Evolutionary conservation across 1,139 yeast genomes (phyloP), one percentile per base, ranked within the genome.

Genomic region (Nakaseomyces delphensis): DNA sequence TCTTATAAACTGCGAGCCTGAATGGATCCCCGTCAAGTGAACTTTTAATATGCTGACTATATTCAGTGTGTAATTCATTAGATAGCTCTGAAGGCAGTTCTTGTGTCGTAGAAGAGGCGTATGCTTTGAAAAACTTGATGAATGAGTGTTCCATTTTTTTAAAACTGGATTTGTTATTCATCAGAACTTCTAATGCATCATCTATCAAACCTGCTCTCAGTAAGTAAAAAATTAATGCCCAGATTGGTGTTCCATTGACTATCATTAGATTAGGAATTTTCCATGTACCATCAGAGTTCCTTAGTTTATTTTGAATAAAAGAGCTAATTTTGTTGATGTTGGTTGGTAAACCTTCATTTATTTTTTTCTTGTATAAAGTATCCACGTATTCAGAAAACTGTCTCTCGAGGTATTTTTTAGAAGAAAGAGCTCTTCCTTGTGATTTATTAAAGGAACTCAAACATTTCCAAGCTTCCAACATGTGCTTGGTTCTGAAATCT

Each of bases 141-240:
- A 93, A 91, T 24, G 87, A 77, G 44, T 83, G 79, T 55, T 91
- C 97, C 42, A 87, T 75, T 55, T 85, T 86, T 55, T 80, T 82
- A 63, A 91, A 85, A 21, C 72, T 68, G 23, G 74, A 69, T 47
- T 74, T 77, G 49, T 73, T 70, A 47, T 74, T 71, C 10, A 68
- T 56, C 2, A 76, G 70, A 33, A 75, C 72, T 40, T 77, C 79
- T 36, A 83, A 67, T 0, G 95, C 96, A 50, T 89, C 98, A 33
- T 75, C 67, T 48, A 76, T 67, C 51, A 83, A 75, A 1, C 98
- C 98, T 6, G 91, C 79, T 56, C 98, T 78, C 44, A 91, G 63
- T 52, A 91, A 69, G 62, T 84, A 89, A 59, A 83, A 93, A 4
- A 91, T 66, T 41, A 87, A 67, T 0, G 96, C 95, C 98, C 98